phyloP scores from a whole-genome alignment of 23 red algal species.

The Gracilaria vermiculophylla region DNA sequence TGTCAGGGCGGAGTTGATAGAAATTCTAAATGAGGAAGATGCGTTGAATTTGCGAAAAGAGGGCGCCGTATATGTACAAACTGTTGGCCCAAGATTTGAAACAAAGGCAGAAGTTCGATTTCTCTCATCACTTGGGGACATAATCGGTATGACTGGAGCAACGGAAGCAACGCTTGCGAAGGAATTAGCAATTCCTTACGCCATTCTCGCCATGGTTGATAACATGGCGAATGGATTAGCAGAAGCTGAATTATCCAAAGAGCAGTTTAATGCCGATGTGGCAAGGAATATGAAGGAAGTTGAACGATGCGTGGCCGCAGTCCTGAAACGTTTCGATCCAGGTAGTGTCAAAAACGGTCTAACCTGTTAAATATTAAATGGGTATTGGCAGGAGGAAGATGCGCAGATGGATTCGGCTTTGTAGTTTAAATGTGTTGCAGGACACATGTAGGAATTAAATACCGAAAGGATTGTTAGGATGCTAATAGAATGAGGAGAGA shows the following conservation, averaged over 20 bases:
- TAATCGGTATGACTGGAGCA: slow-evolving; percentile 97
- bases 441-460: too few relatives aligned
- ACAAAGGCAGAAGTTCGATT: slow-evolving; percentile 90
- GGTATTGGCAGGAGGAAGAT: background rate
- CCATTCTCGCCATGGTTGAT: slow-evolving; percentile 89
- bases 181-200: slow-evolving; percentile 82
- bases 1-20: slow-evolving; percentile 47
- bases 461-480: too few relatives aligned
- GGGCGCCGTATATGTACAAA: slow-evolving; percentile 88
- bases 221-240: slow-evolving; percentile 95
- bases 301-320: slow-evolving; percentile 57
- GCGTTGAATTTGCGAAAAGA: background rate
- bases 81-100: slow-evolving; percentile 94
- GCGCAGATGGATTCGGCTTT: background rate
- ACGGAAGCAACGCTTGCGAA: slow-evolving; percentile 80
- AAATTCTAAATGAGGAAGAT: background rate
- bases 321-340: slow-evolving; percentile 44
- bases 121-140: slow-evolving; percentile 64
- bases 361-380: background rate
- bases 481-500: too few relatives aligned
- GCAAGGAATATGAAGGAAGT: slow-evolving; percentile 66
- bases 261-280: slow-evolving; percentile 79
- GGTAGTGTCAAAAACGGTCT: background rate
- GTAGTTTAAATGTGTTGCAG: background rate
- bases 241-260: slow-evolving; percentile 36